Base-by-base conservation (phyloP, 2,329 filamentous ascomycete genomes). In the Chaetomium sp. region DNA sequence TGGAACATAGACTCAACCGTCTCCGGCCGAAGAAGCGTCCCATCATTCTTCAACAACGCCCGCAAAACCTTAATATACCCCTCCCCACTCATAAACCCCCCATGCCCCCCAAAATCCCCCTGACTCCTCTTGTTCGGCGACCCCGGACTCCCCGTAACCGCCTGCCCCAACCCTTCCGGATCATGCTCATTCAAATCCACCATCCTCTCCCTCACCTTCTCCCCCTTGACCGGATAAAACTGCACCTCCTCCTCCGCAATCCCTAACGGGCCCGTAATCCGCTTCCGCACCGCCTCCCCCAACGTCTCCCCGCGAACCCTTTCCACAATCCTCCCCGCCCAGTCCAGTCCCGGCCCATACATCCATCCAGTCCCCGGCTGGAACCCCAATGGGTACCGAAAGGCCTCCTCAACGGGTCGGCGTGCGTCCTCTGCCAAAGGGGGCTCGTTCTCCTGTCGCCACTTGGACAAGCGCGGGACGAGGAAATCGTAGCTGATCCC, bases 321-420 rank as follows among this genome's bases (percentile, higher is more conserved):
- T 62, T 78, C 74, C 8, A 81, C 65, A 0, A 74, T 63, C 3
- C 72, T 57, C 1, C 75, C 76, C 0, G 73, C 76, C 70, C 74
- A 80, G 66, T 81, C 78, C 42, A 75, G 51, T 0, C 68, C 66
- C 3, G 70, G 61, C 2, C 78, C 77, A 56, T 81, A 82, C 42
- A 66, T 66, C 77, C 77, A 82, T 8, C 71, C 70, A 2, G 71
- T 67, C 1, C 78, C 79, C 0, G 78, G 74, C 5, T 68, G 60
- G 58, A 76, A 76, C 40, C 68, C 67, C 33, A 77, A 61, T 72
- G 79, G 57, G 71, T 72, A 55, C 62, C 64, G 62, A 69, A 75
- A 79, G 0, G 70, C 60, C 14, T 75, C 71, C 9, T 74, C 71
- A 0, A 82, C 72, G 0, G 68, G 69, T 10, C 61, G 60, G n/a